phyloP scores from a whole-genome alignment of 2,329 filamentous ascomycete genomes.

The Fonsecaea pugnacius region DNA sequence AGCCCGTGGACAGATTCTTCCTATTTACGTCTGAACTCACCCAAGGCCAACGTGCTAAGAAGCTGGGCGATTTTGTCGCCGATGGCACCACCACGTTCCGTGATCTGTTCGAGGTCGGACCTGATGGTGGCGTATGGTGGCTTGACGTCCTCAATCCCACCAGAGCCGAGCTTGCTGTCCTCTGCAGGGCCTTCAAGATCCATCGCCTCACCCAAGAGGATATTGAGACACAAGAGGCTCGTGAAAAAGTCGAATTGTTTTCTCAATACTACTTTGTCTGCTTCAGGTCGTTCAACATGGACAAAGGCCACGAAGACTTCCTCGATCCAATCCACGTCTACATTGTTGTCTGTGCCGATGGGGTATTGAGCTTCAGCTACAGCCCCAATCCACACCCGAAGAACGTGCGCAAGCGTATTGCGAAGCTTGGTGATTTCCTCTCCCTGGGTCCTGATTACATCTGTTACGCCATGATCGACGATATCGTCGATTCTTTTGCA shows the following conservation, averaged over 20 bases:
- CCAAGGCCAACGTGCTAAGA: constrained; percentile 86
- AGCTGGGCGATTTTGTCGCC: constrained; percentile 84
- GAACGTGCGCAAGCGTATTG: constrained; percentile 88
- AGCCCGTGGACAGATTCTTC: constrained; percentile 80
- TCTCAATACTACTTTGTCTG: constrained; percentile 97
- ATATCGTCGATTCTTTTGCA: constrained; percentile 95
- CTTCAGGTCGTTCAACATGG: constrained; percentile 90
- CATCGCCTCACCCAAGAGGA: constrained; percentile 96
- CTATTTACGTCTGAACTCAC: constrained; percentile 97
- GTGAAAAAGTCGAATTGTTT: constrained; percentile 98
- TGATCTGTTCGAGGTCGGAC: constrained; percentile 76
- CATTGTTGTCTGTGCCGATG: constrained; percentile 94
- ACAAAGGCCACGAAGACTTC: constrained; percentile 77
- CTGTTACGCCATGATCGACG: constrained; percentile 97
- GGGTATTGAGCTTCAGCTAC: constrained; percentile 93
- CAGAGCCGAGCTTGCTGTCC: constrained; percentile 81
- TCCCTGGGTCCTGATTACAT: constrained; percentile 97
- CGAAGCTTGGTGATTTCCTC: constrained; percentile 91
- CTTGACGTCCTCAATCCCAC: constrained; percentile 89
- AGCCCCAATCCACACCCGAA: constrained; percentile 82
- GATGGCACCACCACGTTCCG: constrained; percentile 90
- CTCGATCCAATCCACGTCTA: constrained; percentile 96
- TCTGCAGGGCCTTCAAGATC: constrained; percentile 93
- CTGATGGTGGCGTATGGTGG: constrained; percentile 92
- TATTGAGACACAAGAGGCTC: constrained; percentile 91